These are phyloP conservation scores for Clonostachys chloroleuca DNA, from an alignment of 2,329 filamentous ascomycete species.

Conservation along the genomic window DNA sequence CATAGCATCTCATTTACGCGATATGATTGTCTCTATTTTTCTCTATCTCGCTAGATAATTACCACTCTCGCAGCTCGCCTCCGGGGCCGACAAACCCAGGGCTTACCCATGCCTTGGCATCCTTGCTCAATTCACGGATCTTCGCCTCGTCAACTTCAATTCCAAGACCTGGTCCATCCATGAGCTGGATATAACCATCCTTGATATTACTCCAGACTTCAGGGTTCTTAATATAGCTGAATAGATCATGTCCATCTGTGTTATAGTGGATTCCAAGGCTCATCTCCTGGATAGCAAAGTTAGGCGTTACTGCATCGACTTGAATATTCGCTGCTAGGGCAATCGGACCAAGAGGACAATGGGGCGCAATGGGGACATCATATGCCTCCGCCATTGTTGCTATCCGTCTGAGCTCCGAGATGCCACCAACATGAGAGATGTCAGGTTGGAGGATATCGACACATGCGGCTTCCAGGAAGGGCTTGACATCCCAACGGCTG, in stretches of 20 bases:
- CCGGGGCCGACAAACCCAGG: conserved; percentile 66
- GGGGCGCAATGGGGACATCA: conserved; percentile 68
- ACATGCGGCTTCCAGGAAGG: conserved; percentile 62
- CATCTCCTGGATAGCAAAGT: conserved; percentile 76
- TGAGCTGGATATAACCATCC: conserved; percentile 59
- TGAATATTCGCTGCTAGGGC: conserved; percentile 69
- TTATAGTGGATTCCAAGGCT: conserved; percentile 79
- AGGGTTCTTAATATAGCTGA: conserved; percentile 61
- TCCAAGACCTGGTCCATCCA: conserved; percentile 50
- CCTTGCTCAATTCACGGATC: conserved; percentile 53
- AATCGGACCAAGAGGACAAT: conserved; percentile 70
- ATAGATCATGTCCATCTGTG: conserved; percentile 57
- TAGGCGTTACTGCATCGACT: conserved; percentile 54
- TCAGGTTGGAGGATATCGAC: conserved; percentile 73
- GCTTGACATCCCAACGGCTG: conserved; percentile 69
- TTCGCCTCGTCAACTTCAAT: conserved; percentile 69
- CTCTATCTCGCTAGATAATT: too few relatives aligned
- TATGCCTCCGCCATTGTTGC: conserved; percentile 70
- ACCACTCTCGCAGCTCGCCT: conserved; percentile 67
- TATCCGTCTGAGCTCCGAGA: conserved; percentile 66
- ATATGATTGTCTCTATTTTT: too few relatives aligned
- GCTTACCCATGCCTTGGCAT: conserved; percentile 59
- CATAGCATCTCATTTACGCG: too few relatives aligned
- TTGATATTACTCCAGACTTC: conserved; percentile 57
- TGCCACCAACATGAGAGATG: conserved; percentile 67